Base-by-base conservation (phyloP, 768 basidiomycete species). In the Neoboletus brunneissimus region DNA sequence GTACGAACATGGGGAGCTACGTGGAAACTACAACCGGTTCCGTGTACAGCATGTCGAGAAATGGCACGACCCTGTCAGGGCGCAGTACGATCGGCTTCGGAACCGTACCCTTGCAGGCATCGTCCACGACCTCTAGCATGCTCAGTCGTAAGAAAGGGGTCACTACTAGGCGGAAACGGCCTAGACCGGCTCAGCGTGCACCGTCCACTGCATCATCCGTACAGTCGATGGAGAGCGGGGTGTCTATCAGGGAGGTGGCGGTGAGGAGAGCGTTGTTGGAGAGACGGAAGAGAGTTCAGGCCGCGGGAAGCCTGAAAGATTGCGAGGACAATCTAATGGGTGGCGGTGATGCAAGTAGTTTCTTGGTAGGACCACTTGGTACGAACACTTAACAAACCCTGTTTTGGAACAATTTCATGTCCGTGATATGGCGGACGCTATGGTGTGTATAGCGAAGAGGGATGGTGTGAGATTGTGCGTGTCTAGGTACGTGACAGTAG, bases 161-260 rank as follows among this genome's bases (percentile, higher is more conserved):
- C 7, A 48, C 42, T 31, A 56, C 48, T 1, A 53, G 54, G 47
- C 62, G 62, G 38, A 68, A 59, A 51, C 61, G 64, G 25, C 66
- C 69, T 4, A 54, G 43, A 46, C 58, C 46, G 6, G 60, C 59
- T 15, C 31, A 51, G 16, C 70, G 68, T 10, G 64, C 55, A 18
- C 56, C 64, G 9, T 72, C 70, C 4, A 69, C 60, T 1, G 63
- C 71, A 7, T 70, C 68, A 9, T 70, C 69, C 0, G 51, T 68
- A 31, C 58, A 62, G 45, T 68, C 68, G 20, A 22, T 61, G 5
- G 68, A 62, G 40, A 62, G 67, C 27, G 54, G 53, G 29, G 4
- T 66, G 11, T 70, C 70, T 20, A 43, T 43, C 18, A 64, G 55
- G 31, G 68, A 72, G 10, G 35, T 56, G 12, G 57, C 61, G 5